Evolutionary conservation across 176 grass and related monocot genomes (phyloP), one percentile per base, ranked within the genome.

Genomic region (Elymus sibiricus): DNA sequence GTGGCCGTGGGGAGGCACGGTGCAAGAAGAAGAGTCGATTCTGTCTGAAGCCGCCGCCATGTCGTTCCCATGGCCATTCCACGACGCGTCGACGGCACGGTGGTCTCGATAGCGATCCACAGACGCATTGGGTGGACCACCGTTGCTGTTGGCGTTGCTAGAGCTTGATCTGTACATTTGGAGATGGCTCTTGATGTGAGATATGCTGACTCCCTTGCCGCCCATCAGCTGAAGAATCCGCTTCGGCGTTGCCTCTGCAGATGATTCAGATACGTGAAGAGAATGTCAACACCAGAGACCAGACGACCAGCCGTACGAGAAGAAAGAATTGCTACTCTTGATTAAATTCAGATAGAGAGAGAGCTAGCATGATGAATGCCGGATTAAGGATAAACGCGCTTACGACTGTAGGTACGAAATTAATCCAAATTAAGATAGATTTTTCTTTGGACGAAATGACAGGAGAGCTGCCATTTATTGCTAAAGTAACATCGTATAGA

Each of bases 131-230:
- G 72, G 6, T 51, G 43, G 14, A 22, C 39, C 9, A 22, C 39
- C 9, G 25, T 28, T 74, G 71, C 21, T 3, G 55, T 10, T 79
- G 38, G 62, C 87, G 77, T 76, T 89, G 70, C 65, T 82, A 32
- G 84, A 83, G 79, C 79, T 92, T 85, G 83, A 77, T 53, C 94
- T 88, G 77, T 94, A 91, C 95, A 97, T 97, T 87, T 99, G 97
- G 70, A 99, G 97, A 87, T 99, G 97, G 64, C 97, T 99, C 88
- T 99, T 99, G 39, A 99, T 82, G 82, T 99, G 97, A 84, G 92
- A 99, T 82, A 96, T 87, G 67, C 75, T 97, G 51, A 99, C 82
- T 73, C 87, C 97, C 58, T 91, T 94, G 64, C 79, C 87, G 9
- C 90, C 92, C 92, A 99, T 97, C 51, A 93, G 32, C 77, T 94